phyloP scores from a whole-genome alignment of 176 grass and related monocot genomes.

The Areca catechu region DNA sequence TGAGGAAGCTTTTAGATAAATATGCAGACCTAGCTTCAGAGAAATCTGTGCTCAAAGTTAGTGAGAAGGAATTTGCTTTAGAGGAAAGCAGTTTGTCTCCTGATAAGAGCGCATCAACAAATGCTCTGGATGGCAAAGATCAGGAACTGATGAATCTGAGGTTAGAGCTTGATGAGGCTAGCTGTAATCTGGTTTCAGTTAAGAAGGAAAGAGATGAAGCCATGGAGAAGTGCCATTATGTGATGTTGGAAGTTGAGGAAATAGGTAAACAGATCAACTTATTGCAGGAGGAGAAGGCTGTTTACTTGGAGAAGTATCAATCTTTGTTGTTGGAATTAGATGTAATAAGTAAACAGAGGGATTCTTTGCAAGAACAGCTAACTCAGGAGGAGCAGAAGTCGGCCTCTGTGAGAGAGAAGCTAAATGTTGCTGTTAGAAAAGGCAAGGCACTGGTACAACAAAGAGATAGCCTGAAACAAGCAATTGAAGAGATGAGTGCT shows the following conservation, averaged over 20 bases:
- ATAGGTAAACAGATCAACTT: conserved; percentile 35
- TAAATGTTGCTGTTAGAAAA: conserved; percentile 93
- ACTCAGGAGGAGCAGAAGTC: conserved; percentile 69
- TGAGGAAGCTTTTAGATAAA: conserved; percentile 57
- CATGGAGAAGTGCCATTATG: conserved; percentile 37
- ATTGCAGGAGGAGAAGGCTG: conserved; percentile 33
- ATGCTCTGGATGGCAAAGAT: conserved; percentile 23
- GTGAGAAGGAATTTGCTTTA: conserved; percentile 36
- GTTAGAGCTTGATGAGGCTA: conserved; percentile 43
- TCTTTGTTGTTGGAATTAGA: conserved; percentile 55
- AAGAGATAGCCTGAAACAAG: conserved; percentile 77
- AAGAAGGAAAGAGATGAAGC: conserved; percentile 47
- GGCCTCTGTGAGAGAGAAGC: conserved; percentile 66
- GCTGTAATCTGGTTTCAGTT: conserved; percentile 29
- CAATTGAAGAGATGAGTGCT: conserved; percentile 52
- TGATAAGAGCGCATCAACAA: conserved; percentile 15
- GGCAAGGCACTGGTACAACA: conserved; percentile 87
- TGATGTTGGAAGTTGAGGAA: conserved; percentile 46
- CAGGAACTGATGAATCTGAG: conserved; percentile 22
- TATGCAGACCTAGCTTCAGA: conserved; percentile 34
- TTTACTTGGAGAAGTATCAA: conserved; percentile 40
- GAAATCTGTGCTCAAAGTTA: conserved; percentile 27
- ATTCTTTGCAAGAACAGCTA: conserved; percentile 58
- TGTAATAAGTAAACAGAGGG: conserved; percentile 34
- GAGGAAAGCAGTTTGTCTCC: conserved; percentile 32